phyloP scores from a whole-genome alignment of 441 rosid species.

The Erysimum cheiri region DNA sequence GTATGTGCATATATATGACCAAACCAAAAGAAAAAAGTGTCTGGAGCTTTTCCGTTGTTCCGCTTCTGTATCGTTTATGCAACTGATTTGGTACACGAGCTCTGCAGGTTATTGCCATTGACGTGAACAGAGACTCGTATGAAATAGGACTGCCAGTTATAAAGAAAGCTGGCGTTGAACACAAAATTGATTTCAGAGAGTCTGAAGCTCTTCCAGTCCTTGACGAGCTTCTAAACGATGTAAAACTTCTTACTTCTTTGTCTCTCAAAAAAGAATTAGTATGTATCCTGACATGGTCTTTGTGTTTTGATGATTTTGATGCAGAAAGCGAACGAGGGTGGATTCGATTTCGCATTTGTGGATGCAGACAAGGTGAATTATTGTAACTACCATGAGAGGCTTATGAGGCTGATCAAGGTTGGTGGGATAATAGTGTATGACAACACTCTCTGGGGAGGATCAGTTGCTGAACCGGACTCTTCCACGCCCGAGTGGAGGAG shows the following conservation, averaged over 20 bases:
- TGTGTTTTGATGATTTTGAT: slow-evolving; percentile 22
- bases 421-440: slow-evolving; percentile 71
- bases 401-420: slow-evolving; percentile 59
- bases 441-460: slow-evolving; percentile 70
- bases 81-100: slow-evolving; percentile 5
- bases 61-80: background rate
- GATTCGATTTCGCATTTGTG: slow-evolving; percentile 71
- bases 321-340: slow-evolving; percentile 63
- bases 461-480: slow-evolving; percentile 56
- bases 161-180: slow-evolving; percentile 58
- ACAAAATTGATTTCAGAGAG: slow-evolving; percentile 58
- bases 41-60: background rate
- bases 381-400: slow-evolving; percentile 64
- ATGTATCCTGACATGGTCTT: background rate
- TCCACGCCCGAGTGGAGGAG: slow-evolving; percentile 34
- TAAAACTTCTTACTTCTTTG: slow-evolving; percentile 16
- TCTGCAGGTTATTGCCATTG: slow-evolving; percentile 56
- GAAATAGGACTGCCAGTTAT: slow-evolving; percentile 58
- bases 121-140: slow-evolving; percentile 46
- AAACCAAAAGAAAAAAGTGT: background rate
- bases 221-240: slow-evolving; percentile 50
- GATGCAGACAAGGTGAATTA: slow-evolving; percentile 70
- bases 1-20: slow-evolving; percentile 31
- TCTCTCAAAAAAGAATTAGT: background rate
- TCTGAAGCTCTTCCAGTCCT: slow-evolving; percentile 55